phyloP scores from a whole-genome alignment of 163 green algal species.

The Coccomyxa subellipsoidea region DNA sequence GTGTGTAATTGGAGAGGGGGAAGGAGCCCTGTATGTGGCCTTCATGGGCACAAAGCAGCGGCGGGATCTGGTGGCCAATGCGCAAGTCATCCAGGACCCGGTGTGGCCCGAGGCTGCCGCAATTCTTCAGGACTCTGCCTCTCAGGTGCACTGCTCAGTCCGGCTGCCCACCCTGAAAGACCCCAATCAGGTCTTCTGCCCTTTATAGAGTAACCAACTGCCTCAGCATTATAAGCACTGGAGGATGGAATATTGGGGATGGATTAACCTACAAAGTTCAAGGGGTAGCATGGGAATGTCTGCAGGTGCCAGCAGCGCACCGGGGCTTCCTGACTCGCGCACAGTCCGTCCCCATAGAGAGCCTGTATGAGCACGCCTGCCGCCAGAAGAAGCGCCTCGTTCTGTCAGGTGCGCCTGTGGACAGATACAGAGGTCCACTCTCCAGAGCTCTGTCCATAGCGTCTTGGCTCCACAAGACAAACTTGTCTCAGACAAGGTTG shows the following conservation, averaged over 20 bases:
- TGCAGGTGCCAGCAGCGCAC: slow-evolving; percentile 56
- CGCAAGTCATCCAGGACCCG: slow-evolving; percentile 45
- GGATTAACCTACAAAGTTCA: too few species aligned
- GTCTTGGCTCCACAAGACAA: too few species aligned
- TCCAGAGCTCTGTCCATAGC: neutral
- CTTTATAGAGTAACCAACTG: too few species aligned
- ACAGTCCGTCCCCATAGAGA: slow-evolving; percentile 52
- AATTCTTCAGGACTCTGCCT: neutral
- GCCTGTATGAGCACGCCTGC: slow-evolving; percentile 54
- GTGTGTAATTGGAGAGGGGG: slow-evolving; percentile 59
- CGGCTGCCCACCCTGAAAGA: too few species aligned
- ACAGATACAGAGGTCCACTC: too few species aligned
- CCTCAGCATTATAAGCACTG: neutral
- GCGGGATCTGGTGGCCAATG: slow-evolving; percentile 63
- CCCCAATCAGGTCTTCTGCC: too few species aligned
- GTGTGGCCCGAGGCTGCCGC: slow-evolving; percentile 32
- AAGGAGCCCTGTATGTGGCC: slow-evolving; percentile 54
- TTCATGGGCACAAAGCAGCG: slow-evolving; percentile 79
- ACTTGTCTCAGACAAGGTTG: too few species aligned
- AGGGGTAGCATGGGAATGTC: too few species aligned
- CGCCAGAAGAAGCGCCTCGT: slow-evolving; percentile 54
- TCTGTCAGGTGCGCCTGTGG: slow-evolving; percentile 47
- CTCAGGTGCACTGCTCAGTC: neutral
- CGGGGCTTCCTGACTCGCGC: slow-evolving; percentile 64
- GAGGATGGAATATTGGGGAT: neutral